Evolutionary conservation across 768 basidiomycete species (phyloP).

Genomic region (Termitomyces titanicus): DNA sequence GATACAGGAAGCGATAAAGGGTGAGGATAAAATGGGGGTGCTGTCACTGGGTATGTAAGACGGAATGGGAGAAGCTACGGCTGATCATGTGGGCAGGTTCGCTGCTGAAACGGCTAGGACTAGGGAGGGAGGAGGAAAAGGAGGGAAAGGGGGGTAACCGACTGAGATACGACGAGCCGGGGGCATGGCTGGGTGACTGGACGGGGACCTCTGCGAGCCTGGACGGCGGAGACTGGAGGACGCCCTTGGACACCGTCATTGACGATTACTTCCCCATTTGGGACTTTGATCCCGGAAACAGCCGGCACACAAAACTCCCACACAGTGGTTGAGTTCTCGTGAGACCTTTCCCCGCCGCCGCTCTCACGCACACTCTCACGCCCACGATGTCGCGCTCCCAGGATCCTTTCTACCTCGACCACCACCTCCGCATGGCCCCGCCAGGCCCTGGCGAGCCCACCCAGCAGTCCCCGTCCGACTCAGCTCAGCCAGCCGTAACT

Average conservation of each 20-base stretch:
- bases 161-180: no score
- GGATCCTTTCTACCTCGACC: slow-evolving; percentile 44
- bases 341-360: slow-evolving; percentile 29
- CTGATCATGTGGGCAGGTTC: slow-evolving; percentile 21
- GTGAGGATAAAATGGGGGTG: slow-evolving; percentile 50
- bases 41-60: slow-evolving; percentile 38
- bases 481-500: slow-evolving; percentile 18
- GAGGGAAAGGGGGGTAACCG: slow-evolving; percentile 31
- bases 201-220: background rate
- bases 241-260: slow-evolving; percentile 1
- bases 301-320: slow-evolving; percentile 29
- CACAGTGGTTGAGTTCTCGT: slow-evolving; percentile 28
- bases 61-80: slow-evolving; percentile 11
- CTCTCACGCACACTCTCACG: slow-evolving; percentile 48
- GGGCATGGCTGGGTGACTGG: slow-evolving; percentile 25
- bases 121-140: slow-evolving; percentile 23
- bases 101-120: slow-evolving; percentile 4
- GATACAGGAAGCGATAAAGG: slow-evolving; percentile 29
- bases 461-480: slow-evolving; percentile 16
- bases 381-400: slow-evolving; percentile 41
- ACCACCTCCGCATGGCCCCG: slow-evolving; percentile 40
- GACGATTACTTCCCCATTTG: slow-evolving; percentile 16
- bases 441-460: slow-evolving; percentile 14
- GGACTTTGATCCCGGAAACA: slow-evolving; percentile 13
- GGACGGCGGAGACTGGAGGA: slow-evolving; percentile 3